phyloP scores from a whole-genome alignment of 208 protist species.

The Zelonia costaricensis region DNA sequence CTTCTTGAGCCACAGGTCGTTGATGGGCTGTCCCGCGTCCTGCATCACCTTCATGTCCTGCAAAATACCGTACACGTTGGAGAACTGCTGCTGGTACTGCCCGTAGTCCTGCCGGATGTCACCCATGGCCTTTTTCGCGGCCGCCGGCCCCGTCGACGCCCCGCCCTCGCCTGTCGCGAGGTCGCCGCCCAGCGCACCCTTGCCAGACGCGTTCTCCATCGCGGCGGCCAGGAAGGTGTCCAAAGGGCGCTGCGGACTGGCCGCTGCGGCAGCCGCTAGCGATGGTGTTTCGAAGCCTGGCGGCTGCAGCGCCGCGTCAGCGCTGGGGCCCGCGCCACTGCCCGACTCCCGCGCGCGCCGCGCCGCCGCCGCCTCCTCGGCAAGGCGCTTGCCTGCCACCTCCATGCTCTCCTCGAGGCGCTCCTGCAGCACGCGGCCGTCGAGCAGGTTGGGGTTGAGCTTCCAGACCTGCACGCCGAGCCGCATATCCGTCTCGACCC shows the following conservation, averaged over 20 bases:
- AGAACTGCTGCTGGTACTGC: slow-evolving; percentile 75
- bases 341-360: slow-evolving; percentile 15
- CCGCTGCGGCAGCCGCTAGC: neutral
- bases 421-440: slow-evolving; percentile 69
- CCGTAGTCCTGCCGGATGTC: slow-evolving; percentile 59
- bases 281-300: slow-evolving; percentile 12
- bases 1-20: slow-evolving; percentile 80
- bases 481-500: slow-evolving; percentile 73
- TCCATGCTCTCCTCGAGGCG: slow-evolving; percentile 60
- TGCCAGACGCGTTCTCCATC: slow-evolving; percentile 12
- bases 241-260: slow-evolving; percentile 21
- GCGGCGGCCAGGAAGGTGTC: slow-evolving; percentile 18
- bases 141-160: neutral
- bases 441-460: slow-evolving; percentile 66
- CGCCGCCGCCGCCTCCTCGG: slow-evolving; percentile 28
- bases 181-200: slow-evolving; percentile 37
- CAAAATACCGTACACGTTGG: slow-evolving; percentile 72
- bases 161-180: slow-evolving; percentile 15
- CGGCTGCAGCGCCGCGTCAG: slow-evolving; percentile 20
- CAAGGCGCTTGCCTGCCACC: slow-evolving; percentile 25
- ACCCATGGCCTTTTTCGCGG: slow-evolving; percentile 27
- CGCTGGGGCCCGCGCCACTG: slow-evolving; percentile 4
- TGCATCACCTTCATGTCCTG: slow-evolving; percentile 79
- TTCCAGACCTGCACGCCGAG: slow-evolving; percentile 85
- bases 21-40: slow-evolving; percentile 70